These are phyloP conservation scores for Ogataea corticis DNA, from an alignment of 805 yeast species.

Conservation along the genomic window DNA sequence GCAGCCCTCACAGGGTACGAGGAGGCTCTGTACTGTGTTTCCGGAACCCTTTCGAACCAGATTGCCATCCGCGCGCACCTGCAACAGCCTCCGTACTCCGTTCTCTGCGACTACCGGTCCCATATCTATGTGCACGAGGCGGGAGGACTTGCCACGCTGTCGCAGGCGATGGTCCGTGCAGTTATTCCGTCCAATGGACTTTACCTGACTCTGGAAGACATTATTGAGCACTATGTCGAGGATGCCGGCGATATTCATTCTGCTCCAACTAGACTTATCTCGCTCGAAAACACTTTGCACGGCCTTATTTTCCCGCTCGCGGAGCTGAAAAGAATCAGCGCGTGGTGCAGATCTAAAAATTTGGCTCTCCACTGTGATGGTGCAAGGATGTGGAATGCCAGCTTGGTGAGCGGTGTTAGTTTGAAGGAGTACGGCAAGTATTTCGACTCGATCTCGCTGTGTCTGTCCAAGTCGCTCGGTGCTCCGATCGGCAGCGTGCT, in stretches of 20 bases:
- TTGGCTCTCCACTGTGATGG: constrained; percentile 84
- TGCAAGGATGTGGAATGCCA: constrained; percentile 94
- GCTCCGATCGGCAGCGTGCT: constrained; percentile 92
- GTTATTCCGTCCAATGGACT: constrained; percentile 75
- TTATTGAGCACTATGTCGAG: constrained; percentile 57
- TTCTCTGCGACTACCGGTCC: constrained; percentile 82
- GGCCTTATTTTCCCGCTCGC: constrained; percentile 81
- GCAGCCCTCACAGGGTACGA: constrained; percentile 74
- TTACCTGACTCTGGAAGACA: constrained; percentile 79
- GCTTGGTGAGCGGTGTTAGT: constrained; percentile 67
- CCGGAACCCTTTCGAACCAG: constrained; percentile 92
- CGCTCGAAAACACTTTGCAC: constrained; percentile 85
- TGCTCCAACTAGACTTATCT: constrained; percentile 84
- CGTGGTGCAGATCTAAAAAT: constrained; percentile 61
- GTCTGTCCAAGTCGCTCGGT: constrained; percentile 86
- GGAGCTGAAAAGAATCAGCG: constrained; percentile 69
- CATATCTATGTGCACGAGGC: constrained; percentile 87
- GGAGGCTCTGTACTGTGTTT: constrained; percentile 78
- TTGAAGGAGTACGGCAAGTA: constrained; percentile 68
- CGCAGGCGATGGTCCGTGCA: constrained; percentile 90
- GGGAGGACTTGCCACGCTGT: constrained; percentile 84
- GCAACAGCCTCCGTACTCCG: constrained; percentile 80
- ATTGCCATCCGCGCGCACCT: constrained; percentile 76
- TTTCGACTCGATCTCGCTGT: constrained; percentile 87
- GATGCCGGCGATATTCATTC: constrained; percentile 83